A percentile compares a stretch with the other conserved stretches of the same genome.
Conservation (phyloP, 805 yeast species). For the Teunomyces panamensis region DNA sequence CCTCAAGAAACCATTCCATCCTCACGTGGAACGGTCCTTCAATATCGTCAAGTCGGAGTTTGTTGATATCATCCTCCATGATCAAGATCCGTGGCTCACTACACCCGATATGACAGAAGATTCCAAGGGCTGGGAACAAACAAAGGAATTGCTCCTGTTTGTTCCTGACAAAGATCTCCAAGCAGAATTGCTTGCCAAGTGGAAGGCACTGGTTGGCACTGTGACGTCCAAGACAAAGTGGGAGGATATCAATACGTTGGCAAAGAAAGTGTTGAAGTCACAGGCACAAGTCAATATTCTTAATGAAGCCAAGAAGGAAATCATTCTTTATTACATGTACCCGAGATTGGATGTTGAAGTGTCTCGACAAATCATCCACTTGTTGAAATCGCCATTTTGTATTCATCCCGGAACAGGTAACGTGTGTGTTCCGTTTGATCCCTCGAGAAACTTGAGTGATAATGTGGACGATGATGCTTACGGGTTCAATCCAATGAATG, state of each 20-base stretch:
- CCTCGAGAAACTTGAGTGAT: slow-evolving; percentile 34
- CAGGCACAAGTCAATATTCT: slow-evolving; percentile 46
- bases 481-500: slow-evolving; percentile 72
- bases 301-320: slow-evolving; percentile 76
- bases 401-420: slow-evolving; percentile 95
- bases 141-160: slow-evolving; percentile 56
- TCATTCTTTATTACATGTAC: slow-evolving; percentile 75
- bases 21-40: slow-evolving; percentile 75
- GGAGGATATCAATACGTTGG: slow-evolving; percentile 65
- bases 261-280: slow-evolving; percentile 44
- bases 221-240: slow-evolving; percentile 65
- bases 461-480: slow-evolving; percentile 36
- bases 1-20: slow-evolving; percentile 82
- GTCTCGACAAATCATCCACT: slow-evolving; percentile 83
- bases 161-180: slow-evolving; percentile 60
- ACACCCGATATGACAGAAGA: slow-evolving; percentile 33
- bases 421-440: slow-evolving; percentile 86
- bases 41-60: slow-evolving; percentile 64
- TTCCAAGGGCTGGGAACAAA: slow-evolving; percentile 45
- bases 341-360: slow-evolving; percentile 95
- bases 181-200: slow-evolving; percentile 50
- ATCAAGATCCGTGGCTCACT: slow-evolving; percentile 82
- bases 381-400: slow-evolving; percentile 94
- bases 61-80: slow-evolving; percentile 61
- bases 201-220: slow-evolving; percentile 42